Percentiles rank a stretch among this genome's conserved stretches.
Evolutionary conservation across 2,329 filamentous ascomycete genomes (phyloP).

Genomic region (Colletotrichum cordylinicola): DNA sequence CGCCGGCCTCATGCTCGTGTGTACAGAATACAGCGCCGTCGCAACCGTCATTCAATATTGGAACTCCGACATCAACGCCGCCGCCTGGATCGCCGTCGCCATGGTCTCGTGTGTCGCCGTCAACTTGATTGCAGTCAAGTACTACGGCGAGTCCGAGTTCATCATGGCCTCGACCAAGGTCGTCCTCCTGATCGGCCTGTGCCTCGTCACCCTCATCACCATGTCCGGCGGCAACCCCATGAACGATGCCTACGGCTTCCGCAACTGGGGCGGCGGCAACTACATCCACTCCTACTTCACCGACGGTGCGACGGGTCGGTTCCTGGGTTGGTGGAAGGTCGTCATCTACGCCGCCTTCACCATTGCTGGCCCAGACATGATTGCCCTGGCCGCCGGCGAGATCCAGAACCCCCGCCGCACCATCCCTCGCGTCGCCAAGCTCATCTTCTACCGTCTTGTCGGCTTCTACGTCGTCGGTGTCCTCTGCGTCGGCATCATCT

Average conservation of each 20-base stretch:
- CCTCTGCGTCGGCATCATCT: conserved; percentile 62
- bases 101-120: conserved; percentile 50
- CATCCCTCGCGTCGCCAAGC: conserved; percentile 74
- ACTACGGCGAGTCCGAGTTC: conserved; percentile 50
- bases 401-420: conserved; percentile 68
- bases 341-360: conserved; percentile 74
- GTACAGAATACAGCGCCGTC: conserved; percentile 49
- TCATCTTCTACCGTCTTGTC: conserved; percentile 75
- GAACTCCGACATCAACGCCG: conserved; percentile 46
- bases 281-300: conserved; percentile 39
- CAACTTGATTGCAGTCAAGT: conserved; percentile 52
- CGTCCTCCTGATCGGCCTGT: conserved; percentile 56
- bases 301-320: conserved; percentile 61
- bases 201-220: conserved; percentile 69
- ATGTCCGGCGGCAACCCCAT: conserved; percentile 73
- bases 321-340: conserved; percentile 60
- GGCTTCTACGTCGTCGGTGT: conserved; percentile 75
- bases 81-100: conserved; percentile 54
- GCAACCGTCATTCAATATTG: conserved; percentile 51
- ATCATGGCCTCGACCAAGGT: conserved; percentile 64
- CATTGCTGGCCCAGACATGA: conserved; percentile 71
- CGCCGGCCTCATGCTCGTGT: conserved; percentile 50
- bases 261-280: conserved; percentile 52
- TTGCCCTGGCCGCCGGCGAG: conserved; percentile 61
- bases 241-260: conserved; percentile 68